Evolutionary conservation across 139 green algal genomes (phyloP), one percentile per base, ranked within the genome.

Genomic region (Tetradesmus lagerheimii): DNA sequence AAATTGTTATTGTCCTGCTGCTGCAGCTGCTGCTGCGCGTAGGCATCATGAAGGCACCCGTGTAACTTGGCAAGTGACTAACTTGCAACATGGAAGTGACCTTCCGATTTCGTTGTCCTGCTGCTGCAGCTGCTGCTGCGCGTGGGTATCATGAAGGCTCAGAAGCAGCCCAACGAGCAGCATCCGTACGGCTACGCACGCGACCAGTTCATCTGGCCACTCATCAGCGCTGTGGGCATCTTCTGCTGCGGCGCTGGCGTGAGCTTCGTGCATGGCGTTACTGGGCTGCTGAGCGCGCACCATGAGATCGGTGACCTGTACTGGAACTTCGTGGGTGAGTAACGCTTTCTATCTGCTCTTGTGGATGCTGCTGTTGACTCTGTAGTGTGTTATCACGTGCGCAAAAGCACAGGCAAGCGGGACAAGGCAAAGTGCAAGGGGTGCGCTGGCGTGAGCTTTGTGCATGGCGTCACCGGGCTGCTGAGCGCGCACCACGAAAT

Each of bases 231-330:
- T 2, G 96, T 99, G 11, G 96, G 96, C 83, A 97, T 99, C 90
- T 99, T 99, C 91, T 99, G 97, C 93, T 82, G 98, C 35, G 97
- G 97, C 12, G 95, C 96, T 0, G 93, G 97, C n/a, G 95, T 97
- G 18, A 97, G 95, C 4, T 85, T 98, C 31, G 87, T 97, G 74
- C 96, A 99, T 89, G 97, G 97, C 14, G 76, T 98, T 0, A 91
- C 96, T 41, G 91, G 91, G 23, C 91, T 98, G 64, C 85, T 95
- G 45, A 89, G 94, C 45, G 76, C 93, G 1, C 79, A 90, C 16
- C 38, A 41, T 41, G 57, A 94, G 29, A 43, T 92, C 4, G 89
- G 88, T 12, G 84, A 92, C 80, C 76, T 92, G 25, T 83, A 86
- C 57, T 93, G 67, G 83, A 93, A 79, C 81, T 94, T 92, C 89